Percentiles rank a stretch among this genome's conserved stretches.
Evolutionary conservation across 2,329 filamentous ascomycete species (phyloP).

Genomic region (Didymella pomorum): DNA sequence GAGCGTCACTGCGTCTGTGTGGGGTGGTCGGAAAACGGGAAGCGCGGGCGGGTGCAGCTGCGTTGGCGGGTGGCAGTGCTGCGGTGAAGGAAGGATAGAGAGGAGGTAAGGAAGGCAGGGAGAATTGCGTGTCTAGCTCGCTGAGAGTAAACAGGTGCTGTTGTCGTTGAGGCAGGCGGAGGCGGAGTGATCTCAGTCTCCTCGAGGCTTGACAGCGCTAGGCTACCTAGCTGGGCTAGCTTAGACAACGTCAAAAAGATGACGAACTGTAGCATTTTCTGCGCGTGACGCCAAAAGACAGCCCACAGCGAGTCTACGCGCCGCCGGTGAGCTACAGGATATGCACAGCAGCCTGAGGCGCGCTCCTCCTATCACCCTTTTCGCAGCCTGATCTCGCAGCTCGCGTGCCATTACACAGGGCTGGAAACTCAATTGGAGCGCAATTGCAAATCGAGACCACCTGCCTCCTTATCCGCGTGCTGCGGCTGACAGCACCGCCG

Average conservation of each 20-base stretch:
- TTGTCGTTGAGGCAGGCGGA: conserved; percentile 30
- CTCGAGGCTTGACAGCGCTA: conserved; percentile 9
- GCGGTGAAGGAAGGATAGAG: conserved; percentile 4
- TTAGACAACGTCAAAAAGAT: conserved; percentile 15
- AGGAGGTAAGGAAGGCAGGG: conserved; percentile 10
- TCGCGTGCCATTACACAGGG: conserved; percentile 34
- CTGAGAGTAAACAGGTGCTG: conserved; percentile 26
- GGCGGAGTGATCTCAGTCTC: conserved; percentile 14
- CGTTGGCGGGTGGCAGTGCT: conserved; percentile 8
- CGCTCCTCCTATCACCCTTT: neutral
- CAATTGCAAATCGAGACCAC: conserved; percentile 12
- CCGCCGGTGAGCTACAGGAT: neutral
- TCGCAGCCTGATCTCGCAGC: conserved; percentile 24
- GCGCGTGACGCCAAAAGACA: conserved; percentile 10
- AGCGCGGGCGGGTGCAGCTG: conserved; percentile 20
- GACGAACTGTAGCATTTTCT: conserved; percentile 30
- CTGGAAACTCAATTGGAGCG: conserved; percentile 9
- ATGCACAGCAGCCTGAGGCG: conserved; percentile 9
- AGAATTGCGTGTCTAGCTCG: conserved; percentile 34
- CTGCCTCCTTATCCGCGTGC: conserved; percentile 9
- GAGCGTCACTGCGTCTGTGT: conserved; percentile 37
- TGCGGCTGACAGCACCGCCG: conserved; percentile 19
- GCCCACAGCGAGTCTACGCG: conserved; percentile 1
- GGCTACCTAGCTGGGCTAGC: conserved; percentile 14
- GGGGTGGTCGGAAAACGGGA: conserved; percentile 32